Evolutionary conservation across 2,329 filamentous ascomycete genomes (phyloP).

Genomic region (Penicillium expansum): DNA sequence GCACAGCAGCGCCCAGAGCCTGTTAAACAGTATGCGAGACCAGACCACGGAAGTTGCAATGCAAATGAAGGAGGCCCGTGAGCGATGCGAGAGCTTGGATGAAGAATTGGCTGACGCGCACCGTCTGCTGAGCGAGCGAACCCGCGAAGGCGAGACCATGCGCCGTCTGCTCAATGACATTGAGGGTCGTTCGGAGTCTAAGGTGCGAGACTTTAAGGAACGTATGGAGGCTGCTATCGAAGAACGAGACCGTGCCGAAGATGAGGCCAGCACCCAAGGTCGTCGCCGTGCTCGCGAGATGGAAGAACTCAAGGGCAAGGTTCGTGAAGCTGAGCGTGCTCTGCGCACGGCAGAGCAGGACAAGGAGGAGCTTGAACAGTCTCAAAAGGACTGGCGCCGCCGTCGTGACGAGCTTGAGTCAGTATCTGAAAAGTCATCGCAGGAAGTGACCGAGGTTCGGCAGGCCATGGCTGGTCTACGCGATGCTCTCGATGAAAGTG

Average conservation of each 20-base stretch:
- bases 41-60: constrained; percentile 83
- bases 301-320: constrained; percentile 76
- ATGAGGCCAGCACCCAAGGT: constrained; percentile 76
- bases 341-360: constrained; percentile 69
- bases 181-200: constrained; percentile 75
- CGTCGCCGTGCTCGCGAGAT: constrained; percentile 76
- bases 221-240: constrained; percentile 88
- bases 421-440: constrained; percentile 63
- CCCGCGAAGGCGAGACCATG: constrained; percentile 93
- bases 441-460: constrained; percentile 73
- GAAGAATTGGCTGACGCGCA: constrained; percentile 90
- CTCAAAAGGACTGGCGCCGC: constrained; percentile 70
- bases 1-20: constrained; percentile 76
- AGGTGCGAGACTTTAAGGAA: constrained; percentile 83
- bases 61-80: constrained; percentile 85
- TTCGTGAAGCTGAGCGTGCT: constrained; percentile 78
- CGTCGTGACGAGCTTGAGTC: constrained; percentile 74
- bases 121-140: constrained; percentile 79
- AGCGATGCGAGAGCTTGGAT: constrained; percentile 79
- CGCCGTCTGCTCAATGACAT: constrained; percentile 81
- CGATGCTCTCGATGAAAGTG: constrained; percentile 79
- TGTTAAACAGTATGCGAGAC: constrained; percentile 90
- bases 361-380: constrained; percentile 71
- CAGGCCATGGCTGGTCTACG: constrained; percentile 74
- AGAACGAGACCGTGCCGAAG: constrained; percentile 87